Evolutionary conservation across 257 asterid species (phyloP), one percentile per base, ranked within the genome.

Genomic region (Solanum habrochaites): DNA sequence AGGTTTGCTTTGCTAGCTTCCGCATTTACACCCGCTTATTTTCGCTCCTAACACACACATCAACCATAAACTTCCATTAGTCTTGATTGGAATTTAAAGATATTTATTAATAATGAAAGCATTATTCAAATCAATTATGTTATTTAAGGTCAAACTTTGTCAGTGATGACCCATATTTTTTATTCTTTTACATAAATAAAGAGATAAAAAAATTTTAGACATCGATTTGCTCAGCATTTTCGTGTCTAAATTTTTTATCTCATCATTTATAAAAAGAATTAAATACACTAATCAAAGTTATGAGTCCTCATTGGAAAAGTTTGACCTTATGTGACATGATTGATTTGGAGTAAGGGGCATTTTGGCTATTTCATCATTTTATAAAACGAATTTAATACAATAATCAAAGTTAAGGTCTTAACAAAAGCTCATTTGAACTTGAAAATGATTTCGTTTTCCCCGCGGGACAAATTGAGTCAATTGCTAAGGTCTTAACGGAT

Each of bases 391-490:
- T 1, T 32, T 0, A 32, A 32, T 32, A 32, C 0, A 1, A 32
- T 32, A 32, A 32, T 32, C 35, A 32, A 32, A 32, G 35, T 32
- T 32, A 32, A 32, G 5, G 5, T 32, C 5, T 32, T 32, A 32
- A 32, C 5, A 1, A 32, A 32, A 0, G 42, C 42, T 39, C 2
- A 8, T 39, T 39, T 39, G 2, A 39, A 2, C 9, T 7, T 39
- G 42, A 39, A 39, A 39, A 39, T 39, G 42, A 0, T 1, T 7
- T 0, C 5, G 42, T 39, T 39, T 39, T 7, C 0, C 0, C 42
- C 2, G 9, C 8, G 42, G 9, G 2, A 39, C 2, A 2, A 39
- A 39, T 8, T 1, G 9, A 37, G 1, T 37, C 39, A 0, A 37
- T 37, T 37, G 39, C 0, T 37, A 0, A 37, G 39, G 1, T 37